Evolutionary conservation across 1,284 basidiomycete species (phyloP).

Genomic region (Ustilago nuda): DNA sequence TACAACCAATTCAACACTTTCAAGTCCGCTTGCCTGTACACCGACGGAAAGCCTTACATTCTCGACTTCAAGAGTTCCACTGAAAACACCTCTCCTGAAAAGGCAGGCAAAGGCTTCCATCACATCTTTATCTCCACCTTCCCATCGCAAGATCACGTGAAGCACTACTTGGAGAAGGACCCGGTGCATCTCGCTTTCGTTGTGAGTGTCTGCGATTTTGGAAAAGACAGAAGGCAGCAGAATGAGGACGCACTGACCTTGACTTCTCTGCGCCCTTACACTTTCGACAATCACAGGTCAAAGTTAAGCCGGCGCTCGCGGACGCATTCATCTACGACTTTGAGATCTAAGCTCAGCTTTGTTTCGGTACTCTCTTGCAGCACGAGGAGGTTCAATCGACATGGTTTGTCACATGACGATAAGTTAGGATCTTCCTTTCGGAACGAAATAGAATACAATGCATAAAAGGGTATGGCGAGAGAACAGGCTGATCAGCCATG

Average conservation of each 20-base stretch:
- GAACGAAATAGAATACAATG: conserved; percentile 4
- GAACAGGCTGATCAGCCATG: no score
- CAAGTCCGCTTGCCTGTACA: conserved; percentile 18
- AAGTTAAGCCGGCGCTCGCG: conserved; percentile 35
- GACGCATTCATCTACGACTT: conserved; percentile 54
- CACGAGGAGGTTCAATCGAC: background rate
- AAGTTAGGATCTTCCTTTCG: background rate
- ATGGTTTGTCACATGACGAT: background rate
- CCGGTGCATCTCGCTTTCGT: conserved; percentile 49
- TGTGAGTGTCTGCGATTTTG: conserved; percentile 14
- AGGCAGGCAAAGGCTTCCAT: conserved; percentile 50
- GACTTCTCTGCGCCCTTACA: background rate
- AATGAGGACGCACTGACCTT: background rate
- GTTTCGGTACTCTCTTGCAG: background rate
- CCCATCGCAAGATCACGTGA: conserved; percentile 31
- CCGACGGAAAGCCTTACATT: conserved; percentile 45
- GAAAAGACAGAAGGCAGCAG: background rate
- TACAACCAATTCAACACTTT: conserved; percentile 39
- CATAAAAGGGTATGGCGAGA: background rate
- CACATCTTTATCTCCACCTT: conserved; percentile 55
- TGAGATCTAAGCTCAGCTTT: conserved; percentile 13
- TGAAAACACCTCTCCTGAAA: conserved; percentile 43
- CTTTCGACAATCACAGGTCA: conserved; percentile 15
- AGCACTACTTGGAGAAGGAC: conserved; percentile 50
- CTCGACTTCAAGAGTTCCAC: conserved; percentile 47